Base-by-base conservation (phyloP, 257 asterid species). In the Anisodus tanguticus region DNA sequence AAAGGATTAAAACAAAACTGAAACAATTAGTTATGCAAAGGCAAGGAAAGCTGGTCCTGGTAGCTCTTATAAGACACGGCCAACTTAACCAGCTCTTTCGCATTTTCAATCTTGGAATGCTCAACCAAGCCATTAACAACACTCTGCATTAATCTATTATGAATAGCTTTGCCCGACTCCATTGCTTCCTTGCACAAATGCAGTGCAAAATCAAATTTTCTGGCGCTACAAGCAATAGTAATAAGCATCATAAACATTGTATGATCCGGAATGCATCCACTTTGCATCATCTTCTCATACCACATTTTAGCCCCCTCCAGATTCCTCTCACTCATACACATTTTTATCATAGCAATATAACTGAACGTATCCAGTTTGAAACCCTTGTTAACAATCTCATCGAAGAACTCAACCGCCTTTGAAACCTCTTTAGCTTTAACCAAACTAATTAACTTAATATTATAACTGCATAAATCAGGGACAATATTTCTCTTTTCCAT, bases 401-500 rank as follows among this genome's bases (percentile, higher is more conserved):
- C 72, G 10, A 89, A 22, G 88, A 87, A 60, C 47, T 74, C 85
- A 9, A 86, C 37, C 2, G 90, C 95, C 37, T 93, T 91, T 0
- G 63, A 45, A 19, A 84, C n/a, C 22, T 82, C 85, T 10, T 90
- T 86, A 9, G 86, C 86, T 3, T 35, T 72, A 74, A 89, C 84
- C 83, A 92, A 79, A 15, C 90, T 90, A 47, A 63, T 71, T 74
- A 92, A 59, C 59, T 87, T 89, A 8, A 90, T 26, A 80, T 89
- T 93, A 13, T 86, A 88, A 47, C 91, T 89, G 81, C 88, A 83
- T 47, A 86, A 86, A 84, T 88, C 84, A 16, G 92, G 86, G 45
- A 82, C 16, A 82, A 87, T 84, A 10, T 78, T 67, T 85, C 88
- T 93, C 86, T 87, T 85, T 39, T 68, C 89, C 95, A 93, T 93